Evolutionary conservation across 495 filamentous ascomycete genomes (phyloP).

Genomic region (Lophiostoma macrostomum): DNA sequence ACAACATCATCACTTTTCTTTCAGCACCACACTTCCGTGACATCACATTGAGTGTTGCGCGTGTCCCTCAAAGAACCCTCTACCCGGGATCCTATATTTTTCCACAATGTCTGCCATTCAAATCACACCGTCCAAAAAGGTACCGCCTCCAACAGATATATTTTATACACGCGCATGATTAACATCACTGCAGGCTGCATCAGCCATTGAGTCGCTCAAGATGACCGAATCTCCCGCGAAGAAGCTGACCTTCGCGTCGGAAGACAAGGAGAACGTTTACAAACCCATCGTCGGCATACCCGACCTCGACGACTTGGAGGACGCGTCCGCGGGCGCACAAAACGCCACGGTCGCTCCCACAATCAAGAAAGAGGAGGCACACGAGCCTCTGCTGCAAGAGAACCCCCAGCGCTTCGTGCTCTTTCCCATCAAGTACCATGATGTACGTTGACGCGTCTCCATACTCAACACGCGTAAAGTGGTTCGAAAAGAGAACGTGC

Average conservation of each 20-base stretch:
- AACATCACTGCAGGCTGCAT: conserved; percentile 61
- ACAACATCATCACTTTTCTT: conserved; percentile 17
- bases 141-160: conserved; percentile 19
- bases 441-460: conserved; percentile 65
- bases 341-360: conserved; percentile 40
- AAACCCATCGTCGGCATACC: conserved; percentile 54
- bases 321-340: conserved; percentile 44
- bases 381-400: conserved; percentile 91
- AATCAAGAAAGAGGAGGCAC: conserved; percentile 68
- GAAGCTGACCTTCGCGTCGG: conserved; percentile 73
- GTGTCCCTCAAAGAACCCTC: background rate
- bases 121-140: conserved; percentile 37
- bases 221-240: conserved; percentile 86
- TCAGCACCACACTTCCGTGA: conserved; percentile 4
- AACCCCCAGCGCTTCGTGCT: conserved; percentile 96
- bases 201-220: conserved; percentile 80
- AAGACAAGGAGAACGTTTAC: conserved; percentile 79
- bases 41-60: background rate
- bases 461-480: conserved; percentile 61
- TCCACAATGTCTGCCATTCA: conserved; percentile 28
- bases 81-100: background rate
- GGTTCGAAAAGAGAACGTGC: conserved; percentile 37
- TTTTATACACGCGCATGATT: conserved; percentile 20
- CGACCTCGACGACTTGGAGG: conserved; percentile 48
- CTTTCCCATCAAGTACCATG: conserved; percentile 99